Evolutionary conservation across 305 asterid genomes (phyloP).

Genomic region (Striga hermonthica): DNA sequence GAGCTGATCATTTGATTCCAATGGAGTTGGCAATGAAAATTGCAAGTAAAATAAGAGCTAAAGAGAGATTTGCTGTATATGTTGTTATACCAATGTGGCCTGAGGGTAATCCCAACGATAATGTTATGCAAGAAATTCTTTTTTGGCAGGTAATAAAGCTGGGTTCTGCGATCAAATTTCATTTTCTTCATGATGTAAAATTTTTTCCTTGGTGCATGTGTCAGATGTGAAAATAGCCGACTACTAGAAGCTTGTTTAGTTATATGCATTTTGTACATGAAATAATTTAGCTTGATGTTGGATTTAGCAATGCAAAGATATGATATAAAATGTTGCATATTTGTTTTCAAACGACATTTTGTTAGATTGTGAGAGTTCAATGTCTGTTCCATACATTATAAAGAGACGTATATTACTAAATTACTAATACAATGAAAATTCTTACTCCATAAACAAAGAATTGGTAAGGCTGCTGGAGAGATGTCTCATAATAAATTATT

Average conservation of each 20-base stretch:
- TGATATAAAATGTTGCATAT: neutral
- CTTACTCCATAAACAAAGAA: neutral
- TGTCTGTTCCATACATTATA: conserved; percentile 9
- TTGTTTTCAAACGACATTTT: neutral
- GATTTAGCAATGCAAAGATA: conserved; percentile 14
- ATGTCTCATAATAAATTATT: conserved; percentile 17
- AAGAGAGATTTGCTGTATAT: conserved; percentile 73
- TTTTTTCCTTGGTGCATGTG: conserved; percentile 6
- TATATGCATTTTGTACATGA: conserved; percentile 10
- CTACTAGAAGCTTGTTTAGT: neutral
- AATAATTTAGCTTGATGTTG: conserved; percentile 17
- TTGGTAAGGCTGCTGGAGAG: neutral
- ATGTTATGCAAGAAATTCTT: conserved; percentile 81
- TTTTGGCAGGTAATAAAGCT: conserved; percentile 73
- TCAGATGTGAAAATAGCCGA: conserved; percentile 2
- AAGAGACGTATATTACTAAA: conserved; percentile 1
- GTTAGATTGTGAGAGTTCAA: conserved; percentile 21
- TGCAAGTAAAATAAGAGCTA: conserved; percentile 70
- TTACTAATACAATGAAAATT: conserved; percentile 12
- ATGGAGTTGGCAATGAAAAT: conserved; percentile 76
- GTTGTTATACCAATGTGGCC: conserved; percentile 92
- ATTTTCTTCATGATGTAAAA: conserved; percentile 21
- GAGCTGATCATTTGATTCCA: conserved; percentile 86
- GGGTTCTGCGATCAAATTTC: conserved; percentile 11
- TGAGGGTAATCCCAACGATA: conserved; percentile 78